These are phyloP conservation scores for Akanthomyces uredinophilus DNA, from an alignment of 2,329 filamentous ascomycete species.

Conservation along the genomic window DNA sequence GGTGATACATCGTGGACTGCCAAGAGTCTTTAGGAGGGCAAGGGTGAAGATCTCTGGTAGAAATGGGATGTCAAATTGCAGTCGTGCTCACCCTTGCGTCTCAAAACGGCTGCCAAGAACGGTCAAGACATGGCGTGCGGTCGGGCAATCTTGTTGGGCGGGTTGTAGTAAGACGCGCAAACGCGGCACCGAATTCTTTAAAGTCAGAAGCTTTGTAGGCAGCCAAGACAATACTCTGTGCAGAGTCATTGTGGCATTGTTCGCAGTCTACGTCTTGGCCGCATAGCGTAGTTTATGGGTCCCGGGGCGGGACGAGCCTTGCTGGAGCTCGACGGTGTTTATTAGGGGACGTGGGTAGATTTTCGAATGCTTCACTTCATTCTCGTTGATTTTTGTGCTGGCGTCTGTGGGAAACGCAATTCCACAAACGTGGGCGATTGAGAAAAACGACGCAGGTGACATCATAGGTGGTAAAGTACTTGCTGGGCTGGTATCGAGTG, in stretches of 20 bases:
- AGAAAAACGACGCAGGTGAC: slow-evolving; percentile 1
- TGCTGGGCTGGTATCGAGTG: neutral
- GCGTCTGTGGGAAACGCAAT: neutral
- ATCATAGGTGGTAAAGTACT: slow-evolving; percentile 5
- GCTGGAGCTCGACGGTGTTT: neutral
- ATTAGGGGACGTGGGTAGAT: neutral
- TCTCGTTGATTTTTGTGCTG: neutral
- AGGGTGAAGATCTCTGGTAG: neutral
- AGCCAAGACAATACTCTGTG: slow-evolving; percentile 3
- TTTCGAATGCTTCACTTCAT: neutral
- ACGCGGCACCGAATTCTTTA: too few relatives aligned
- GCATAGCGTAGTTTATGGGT: slow-evolving; percentile 13
- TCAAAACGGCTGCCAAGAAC: neutral
- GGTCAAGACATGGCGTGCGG: neutral
- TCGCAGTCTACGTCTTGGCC: slow-evolving; percentile 2
- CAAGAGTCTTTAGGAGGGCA: neutral
- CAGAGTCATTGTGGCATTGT: neutral
- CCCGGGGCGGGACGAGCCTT: slow-evolving; percentile 14
- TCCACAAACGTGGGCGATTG: neutral
- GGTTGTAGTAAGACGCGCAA: too few relatives aligned
- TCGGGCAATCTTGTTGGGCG: neutral
- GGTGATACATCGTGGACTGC: neutral
- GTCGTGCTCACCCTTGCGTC: neutral
- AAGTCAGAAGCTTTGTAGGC: neutral
- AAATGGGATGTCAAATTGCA: too few relatives aligned